phyloP scores from a whole-genome alignment of 2,329 filamentous ascomycete genomes.

The Emergomyces pasteurianus region DNA sequence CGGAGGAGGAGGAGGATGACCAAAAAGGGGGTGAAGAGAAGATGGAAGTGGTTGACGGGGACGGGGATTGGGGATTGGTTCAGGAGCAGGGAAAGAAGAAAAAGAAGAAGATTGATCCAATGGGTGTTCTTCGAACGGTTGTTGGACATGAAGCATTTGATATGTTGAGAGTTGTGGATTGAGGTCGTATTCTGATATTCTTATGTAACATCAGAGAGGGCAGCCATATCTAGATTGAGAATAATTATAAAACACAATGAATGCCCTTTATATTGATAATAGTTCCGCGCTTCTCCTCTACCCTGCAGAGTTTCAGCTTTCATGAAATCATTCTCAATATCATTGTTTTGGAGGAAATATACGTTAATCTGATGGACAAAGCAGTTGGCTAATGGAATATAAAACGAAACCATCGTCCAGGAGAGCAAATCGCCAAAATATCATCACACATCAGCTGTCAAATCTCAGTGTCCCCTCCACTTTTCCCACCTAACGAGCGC shows the following conservation, averaged over 20 bases:
- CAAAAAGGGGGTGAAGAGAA: constrained; percentile 18
- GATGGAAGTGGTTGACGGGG: constrained; percentile 10
- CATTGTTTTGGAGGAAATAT: neutral
- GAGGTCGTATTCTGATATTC: constrained; percentile 6
- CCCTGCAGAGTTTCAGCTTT: neutral
- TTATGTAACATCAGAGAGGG: neutral
- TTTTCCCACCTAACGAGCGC: neutral
- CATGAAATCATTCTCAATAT: neutral
- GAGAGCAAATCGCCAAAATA: neutral
- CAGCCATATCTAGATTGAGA: neutral
- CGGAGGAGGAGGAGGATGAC: constrained; percentile 13
- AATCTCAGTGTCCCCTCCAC: neutral
- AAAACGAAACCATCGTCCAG: neutral
- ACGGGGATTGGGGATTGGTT: neutral
- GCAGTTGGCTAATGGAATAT: too few relatives aligned
- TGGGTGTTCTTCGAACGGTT: constrained; percentile 37
- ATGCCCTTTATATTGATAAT: neutral
- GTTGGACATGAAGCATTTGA: constrained; percentile 43
- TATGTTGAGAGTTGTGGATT: constrained; percentile 47
- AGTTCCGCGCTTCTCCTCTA: neutral
- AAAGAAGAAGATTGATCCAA: constrained; percentile 23
- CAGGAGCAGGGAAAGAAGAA: constrained; percentile 10
- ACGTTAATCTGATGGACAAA: too few relatives aligned
- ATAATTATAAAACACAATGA: neutral
- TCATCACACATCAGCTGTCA: neutral